phyloP scores from a whole-genome alignment of 164 flowering plant genomes.

The Piper longum region DNA sequence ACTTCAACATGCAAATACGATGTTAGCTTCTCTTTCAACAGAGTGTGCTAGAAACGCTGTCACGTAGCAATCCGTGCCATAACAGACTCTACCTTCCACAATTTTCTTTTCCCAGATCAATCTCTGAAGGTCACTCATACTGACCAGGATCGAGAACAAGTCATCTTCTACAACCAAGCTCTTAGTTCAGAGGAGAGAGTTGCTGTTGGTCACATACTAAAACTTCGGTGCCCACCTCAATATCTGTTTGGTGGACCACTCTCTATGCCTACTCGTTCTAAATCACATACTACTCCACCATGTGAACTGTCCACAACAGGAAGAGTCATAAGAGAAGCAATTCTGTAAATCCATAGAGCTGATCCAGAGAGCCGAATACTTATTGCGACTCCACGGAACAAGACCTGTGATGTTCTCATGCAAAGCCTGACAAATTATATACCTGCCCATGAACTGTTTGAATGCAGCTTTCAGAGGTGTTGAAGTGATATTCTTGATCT shows the following conservation, averaged over 20 bases:
- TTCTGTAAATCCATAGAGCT: slow-evolving; percentile 10
- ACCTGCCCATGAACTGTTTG: slow-evolving; percentile 19
- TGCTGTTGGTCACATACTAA: neutral
- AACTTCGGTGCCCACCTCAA: neutral
- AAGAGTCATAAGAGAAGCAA: slow-evolving; percentile 14
- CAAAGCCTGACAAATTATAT: slow-evolving; percentile 17
- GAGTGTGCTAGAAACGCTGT: slow-evolving; percentile 30
- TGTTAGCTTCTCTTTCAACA: slow-evolving; percentile 36
- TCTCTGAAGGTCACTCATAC: neutral
- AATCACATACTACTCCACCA: neutral
- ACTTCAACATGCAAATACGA: slow-evolving; percentile 14
- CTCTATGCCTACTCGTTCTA: neutral
- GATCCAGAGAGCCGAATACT: slow-evolving; percentile 14
- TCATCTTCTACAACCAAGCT: no score
- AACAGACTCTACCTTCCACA: slow-evolving; percentile 12
- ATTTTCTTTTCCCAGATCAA: slow-evolving; percentile 17
- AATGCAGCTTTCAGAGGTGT: slow-evolving; percentile 36
- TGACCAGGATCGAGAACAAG: slow-evolving; percentile 1
- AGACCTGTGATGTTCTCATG: slow-evolving; percentile 21
- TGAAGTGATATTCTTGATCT: slow-evolving; percentile 24
- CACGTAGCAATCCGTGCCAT: slow-evolving; percentile 31
- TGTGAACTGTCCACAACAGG: slow-evolving; percentile 11
- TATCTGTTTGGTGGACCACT: neutral
- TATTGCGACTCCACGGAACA: slow-evolving; percentile 22
- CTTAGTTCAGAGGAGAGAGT: neutral